phyloP scores from a whole-genome alignment of 345 rosid species.

The Rhodamnia rubescens region DNA sequence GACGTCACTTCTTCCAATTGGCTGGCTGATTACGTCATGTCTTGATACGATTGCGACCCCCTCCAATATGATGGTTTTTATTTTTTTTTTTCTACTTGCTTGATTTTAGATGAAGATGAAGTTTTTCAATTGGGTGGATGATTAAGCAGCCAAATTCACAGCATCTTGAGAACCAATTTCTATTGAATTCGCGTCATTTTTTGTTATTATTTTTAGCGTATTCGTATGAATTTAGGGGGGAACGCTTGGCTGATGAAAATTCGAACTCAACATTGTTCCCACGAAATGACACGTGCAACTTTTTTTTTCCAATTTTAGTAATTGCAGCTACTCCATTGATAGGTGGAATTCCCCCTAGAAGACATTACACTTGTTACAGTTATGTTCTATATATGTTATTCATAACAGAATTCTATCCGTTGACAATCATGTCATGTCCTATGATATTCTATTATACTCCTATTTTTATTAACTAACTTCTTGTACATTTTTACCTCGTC shows the following conservation, averaged over 20 bases:
- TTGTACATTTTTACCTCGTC: background rate
- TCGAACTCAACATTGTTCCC: background rate
- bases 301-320: background rate
- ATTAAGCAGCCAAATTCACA: background rate
- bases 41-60: slow-evolving; percentile 6
- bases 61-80: background rate
- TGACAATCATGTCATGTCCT: background rate
- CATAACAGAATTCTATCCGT: background rate
- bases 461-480: background rate
- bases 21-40: slow-evolving; percentile 17
- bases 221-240: background rate
- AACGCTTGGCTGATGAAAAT: background rate
- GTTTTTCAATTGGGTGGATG: background rate
- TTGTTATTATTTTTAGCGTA: background rate
- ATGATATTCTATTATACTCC: background rate
- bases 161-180: background rate
- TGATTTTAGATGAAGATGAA: slow-evolving; percentile 3
- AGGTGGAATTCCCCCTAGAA: background rate
- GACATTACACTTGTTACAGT: background rate
- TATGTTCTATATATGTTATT: background rate
- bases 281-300: background rate
- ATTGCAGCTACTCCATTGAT: background rate
- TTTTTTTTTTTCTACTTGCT: background rate
- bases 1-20: slow-evolving; percentile 18
- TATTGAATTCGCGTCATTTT: background rate